Percentiles rank a stretch among this genome's conserved stretches.
Evolutionary conservation across 768 basidiomycete genomes (phyloP).

Genomic region (Podaxis pistillaris): DNA sequence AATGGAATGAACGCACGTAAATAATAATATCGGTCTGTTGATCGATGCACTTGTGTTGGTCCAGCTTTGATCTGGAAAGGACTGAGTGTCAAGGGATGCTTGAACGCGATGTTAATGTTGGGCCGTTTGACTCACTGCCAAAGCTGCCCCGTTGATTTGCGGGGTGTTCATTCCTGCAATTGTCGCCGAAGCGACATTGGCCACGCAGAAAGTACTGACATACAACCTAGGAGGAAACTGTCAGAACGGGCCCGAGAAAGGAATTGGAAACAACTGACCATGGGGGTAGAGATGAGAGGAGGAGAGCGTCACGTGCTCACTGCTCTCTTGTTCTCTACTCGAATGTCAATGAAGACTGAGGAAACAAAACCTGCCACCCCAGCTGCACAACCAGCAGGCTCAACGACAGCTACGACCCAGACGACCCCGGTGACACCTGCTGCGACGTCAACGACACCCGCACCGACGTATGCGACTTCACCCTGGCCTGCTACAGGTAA

Average conservation of each 20-base stretch:
- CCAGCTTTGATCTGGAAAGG: slow-evolving; percentile 39
- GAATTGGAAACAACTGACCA: slow-evolving; percentile 5
- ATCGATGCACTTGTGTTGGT: slow-evolving; percentile 23
- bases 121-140: slow-evolving; percentile 42
- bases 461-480: slow-evolving; percentile 12
- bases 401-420: neutral
- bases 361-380: slow-evolving; percentile 15
- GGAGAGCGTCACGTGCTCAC: slow-evolving; percentile 9
- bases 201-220: slow-evolving; percentile 67
- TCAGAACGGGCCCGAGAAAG: neutral
- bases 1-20: slow-evolving; percentile 32
- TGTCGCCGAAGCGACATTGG: slow-evolving; percentile 61
- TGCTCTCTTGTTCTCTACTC: neutral
- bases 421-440: slow-evolving; percentile 10
- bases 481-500: slow-evolving; percentile 7
- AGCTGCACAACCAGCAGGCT: neutral
- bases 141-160: slow-evolving; percentile 36
- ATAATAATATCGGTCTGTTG: slow-evolving; percentile 30
- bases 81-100: neutral
- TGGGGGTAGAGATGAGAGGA: neutral
- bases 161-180: slow-evolving; percentile 69
- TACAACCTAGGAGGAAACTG: slow-evolving; percentile 36
- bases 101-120: neutral
- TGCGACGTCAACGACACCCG: slow-evolving; percentile 1
- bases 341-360: slow-evolving; percentile 4